Base-by-base conservation (phyloP, 139 green algal genomes). In the Trebouxia sp. region DNA sequence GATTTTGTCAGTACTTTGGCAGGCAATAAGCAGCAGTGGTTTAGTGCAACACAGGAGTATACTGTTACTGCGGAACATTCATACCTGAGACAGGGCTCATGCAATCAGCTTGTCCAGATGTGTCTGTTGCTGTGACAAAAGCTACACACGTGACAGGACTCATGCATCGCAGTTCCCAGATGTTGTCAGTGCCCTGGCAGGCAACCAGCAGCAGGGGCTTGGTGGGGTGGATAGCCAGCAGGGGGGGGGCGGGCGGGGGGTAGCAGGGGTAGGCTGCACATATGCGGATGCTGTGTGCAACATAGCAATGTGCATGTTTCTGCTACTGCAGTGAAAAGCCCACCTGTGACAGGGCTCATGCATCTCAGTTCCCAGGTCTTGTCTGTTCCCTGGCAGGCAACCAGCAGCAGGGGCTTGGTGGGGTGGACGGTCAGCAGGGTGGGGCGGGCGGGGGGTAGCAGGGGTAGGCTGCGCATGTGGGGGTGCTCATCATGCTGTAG, bases 391-490 rank as follows among this genome's bases (percentile, higher is more conserved):
- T 72, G 69, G 47, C 45, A 67, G 4, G 47, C 35, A 28, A 79
- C 74, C 47, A 65, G 28, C 69, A 77, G 69, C 39, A 55, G 10
- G 55, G 69, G 39, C 74, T 66, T 65, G 47, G 17, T 43, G 74
- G 45, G 47, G n/a, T 66, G 74, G 14, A 79, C 30, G 20, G 42
- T 39, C 47, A 79, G 47, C 4, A 38, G 74, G 9, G 30, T 9
- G 43, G 74, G 48, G 12, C 74, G 45, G 35, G 50, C 50, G 74
- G 48, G 74, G 45, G 74, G 74, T 17, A 58, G 69, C 32, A 79
- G 74, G 74, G 74, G 74, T 55, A 65, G 47, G 43, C 24, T 79
- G 74, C 74, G 45, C 42, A 79, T 79, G 74, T 79, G 47, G 45
- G 45, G 74, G 30, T 65, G 74, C 47, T 55, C 45, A n/a, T 62